These are phyloP conservation scores for Chrysoporthe cubensis DNA, from an alignment of 2,329 filamentous ascomycete species.

Conservation along the genomic window DNA sequence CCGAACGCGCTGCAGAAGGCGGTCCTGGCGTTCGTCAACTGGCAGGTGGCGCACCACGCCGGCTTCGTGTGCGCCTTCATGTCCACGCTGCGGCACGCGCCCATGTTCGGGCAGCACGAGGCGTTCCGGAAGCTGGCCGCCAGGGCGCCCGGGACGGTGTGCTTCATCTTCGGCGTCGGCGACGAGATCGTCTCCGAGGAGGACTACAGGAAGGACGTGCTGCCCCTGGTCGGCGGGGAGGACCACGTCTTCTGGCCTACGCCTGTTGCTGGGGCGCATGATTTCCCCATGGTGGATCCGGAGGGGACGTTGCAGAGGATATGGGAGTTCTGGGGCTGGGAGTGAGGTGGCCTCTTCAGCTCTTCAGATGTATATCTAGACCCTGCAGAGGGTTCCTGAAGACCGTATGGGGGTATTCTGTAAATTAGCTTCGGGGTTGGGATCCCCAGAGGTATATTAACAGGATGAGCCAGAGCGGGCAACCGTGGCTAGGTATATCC, in stretches of 20 bases:
- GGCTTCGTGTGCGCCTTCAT: slow-evolving; percentile 66
- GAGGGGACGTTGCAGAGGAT: slow-evolving; percentile 50
- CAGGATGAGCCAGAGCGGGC: too few relatives aligned
- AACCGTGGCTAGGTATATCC: too few relatives aligned
- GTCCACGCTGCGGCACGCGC: slow-evolving; percentile 58
- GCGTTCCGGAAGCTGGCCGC: slow-evolving; percentile 53
- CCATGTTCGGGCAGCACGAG: slow-evolving; percentile 56
- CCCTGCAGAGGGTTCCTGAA: too few relatives aligned
- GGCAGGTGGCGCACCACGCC: slow-evolving; percentile 59
- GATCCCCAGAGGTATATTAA: too few relatives aligned
- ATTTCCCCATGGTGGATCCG: slow-evolving; percentile 64
- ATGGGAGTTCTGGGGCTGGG: slow-evolving; percentile 50
- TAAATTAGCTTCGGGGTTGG: too few relatives aligned
- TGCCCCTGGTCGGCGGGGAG: slow-evolving; percentile 54
- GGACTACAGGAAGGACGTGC: slow-evolving; percentile 53
- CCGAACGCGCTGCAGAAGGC: slow-evolving; percentile 48
- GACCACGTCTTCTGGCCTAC: slow-evolving; percentile 53
- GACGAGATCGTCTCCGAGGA: slow-evolving; percentile 58
- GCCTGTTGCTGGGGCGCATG: slow-evolving; percentile 59
- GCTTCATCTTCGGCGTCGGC: slow-evolving; percentile 54
- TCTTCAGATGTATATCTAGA: too few relatives aligned
- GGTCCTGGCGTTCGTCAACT: slow-evolving; percentile 57
- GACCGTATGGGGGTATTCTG: too few relatives aligned
- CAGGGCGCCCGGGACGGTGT: slow-evolving; percentile 46
- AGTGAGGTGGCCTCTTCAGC: not conserved